These are phyloP conservation scores for Cystofilobasidium ferigula DNA, from an alignment of 768 basidiomycete genomes.

Conservation along the genomic window DNA sequence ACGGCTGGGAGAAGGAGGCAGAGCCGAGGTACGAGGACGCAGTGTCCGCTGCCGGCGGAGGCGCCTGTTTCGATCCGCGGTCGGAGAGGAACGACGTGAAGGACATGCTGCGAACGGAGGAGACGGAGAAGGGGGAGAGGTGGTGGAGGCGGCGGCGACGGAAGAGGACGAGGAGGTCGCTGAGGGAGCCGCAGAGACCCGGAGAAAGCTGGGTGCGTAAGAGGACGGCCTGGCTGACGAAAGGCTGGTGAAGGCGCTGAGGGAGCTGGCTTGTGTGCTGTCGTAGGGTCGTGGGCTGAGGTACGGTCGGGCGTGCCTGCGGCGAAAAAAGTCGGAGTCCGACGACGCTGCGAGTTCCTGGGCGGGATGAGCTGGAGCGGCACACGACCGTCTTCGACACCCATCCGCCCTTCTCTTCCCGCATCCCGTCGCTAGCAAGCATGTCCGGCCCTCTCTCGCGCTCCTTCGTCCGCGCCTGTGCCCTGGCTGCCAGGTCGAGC, in stretches of 20 bases:
- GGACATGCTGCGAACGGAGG: conserved; percentile 23
- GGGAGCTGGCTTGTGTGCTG: no score
- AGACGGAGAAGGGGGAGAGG: no score
- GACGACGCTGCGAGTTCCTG: no score
- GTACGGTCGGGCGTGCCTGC: no score
- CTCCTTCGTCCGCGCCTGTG: background rate
- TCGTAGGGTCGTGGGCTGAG: no score
- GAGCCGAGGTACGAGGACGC: conserved; percentile 12
- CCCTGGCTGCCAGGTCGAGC: background rate
- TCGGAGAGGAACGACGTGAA: conserved; percentile 26
- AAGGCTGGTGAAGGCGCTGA: no score
- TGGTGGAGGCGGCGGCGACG: background rate
- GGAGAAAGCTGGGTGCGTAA: background rate
- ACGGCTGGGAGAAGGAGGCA: conserved; percentile 10
- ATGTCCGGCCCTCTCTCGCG: conserved; percentile 1
- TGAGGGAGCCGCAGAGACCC: background rate
- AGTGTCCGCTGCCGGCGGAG: background rate
- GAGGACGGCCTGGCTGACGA: no score
- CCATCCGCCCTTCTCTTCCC: background rate
- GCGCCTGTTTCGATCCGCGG: conserved; percentile 5
- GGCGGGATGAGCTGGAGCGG: background rate
- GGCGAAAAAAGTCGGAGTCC: no score
- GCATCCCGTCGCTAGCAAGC: background rate
- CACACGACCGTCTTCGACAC: background rate
- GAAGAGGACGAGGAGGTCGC: background rate